A percentile compares a stretch with the other conserved stretches of the same genome.
Conservation (phyloP, 495 filamentous ascomycete genomes). For the Tuber umbilicatum region DNA sequence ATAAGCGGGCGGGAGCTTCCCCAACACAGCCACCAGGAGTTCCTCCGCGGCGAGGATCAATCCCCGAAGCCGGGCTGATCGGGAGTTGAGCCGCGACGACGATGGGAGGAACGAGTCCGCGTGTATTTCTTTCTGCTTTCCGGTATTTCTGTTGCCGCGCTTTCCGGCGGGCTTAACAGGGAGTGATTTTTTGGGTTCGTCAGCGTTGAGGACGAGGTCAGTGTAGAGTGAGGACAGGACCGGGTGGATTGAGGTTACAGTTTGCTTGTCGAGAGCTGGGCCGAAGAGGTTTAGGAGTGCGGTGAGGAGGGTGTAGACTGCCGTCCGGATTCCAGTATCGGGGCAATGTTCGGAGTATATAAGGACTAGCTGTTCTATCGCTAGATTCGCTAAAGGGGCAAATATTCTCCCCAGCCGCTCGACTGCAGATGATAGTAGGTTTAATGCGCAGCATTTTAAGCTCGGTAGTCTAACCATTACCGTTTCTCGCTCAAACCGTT, state of each 20-base stretch:
- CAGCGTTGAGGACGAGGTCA: conserved; percentile 23
- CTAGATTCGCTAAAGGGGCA: conserved; percentile 24
- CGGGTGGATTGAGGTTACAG: conserved; percentile 17
- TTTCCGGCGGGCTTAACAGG: conserved; percentile 18
- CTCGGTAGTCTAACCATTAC: conserved; percentile 27
- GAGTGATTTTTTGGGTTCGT: background rate
- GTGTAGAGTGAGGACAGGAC: conserved; percentile 22
- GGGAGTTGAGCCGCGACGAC: background rate
- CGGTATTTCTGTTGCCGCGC: conserved; percentile 9
- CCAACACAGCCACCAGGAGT: conserved; percentile 28
- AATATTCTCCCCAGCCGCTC: conserved; percentile 24
- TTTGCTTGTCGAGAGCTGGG: conserved; percentile 15
- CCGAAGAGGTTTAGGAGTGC: conserved; percentile 34
- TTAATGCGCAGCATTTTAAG: conserved; percentile 20
- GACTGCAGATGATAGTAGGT: conserved; percentile 23
- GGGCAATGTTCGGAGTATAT: conserved; percentile 18
- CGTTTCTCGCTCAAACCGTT: conserved; percentile 23
- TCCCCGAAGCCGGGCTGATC: conserved; percentile 3
- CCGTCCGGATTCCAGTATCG: conserved; percentile 17
- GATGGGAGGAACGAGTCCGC: conserved; percentile 27
- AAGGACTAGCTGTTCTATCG: conserved; percentile 31
- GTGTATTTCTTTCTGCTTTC: conserved; percentile 20
- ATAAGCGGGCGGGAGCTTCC: conserved; percentile 19
- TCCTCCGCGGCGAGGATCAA: conserved; percentile 16
- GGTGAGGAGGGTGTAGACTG: conserved; percentile 31